Percentiles rank a stretch among this genome's conserved stretches.
Evolutionary conservation across 2,329 filamentous ascomycete genomes (phyloP).

Genomic region (Pseudocercospora fuligena): DNA sequence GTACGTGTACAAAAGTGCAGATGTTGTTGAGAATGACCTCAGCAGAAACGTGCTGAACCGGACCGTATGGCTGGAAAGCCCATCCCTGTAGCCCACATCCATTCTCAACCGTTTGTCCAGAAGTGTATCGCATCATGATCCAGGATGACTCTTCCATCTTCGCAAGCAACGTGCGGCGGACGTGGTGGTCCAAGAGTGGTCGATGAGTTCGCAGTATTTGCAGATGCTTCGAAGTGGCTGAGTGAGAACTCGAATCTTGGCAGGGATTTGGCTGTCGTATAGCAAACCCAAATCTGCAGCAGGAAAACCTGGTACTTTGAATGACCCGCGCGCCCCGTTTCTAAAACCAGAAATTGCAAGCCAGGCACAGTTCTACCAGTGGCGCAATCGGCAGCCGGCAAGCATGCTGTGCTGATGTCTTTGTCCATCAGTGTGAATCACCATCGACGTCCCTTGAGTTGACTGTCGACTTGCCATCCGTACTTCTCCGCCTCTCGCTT

Average conservation of each 20-base stretch:
- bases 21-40: too few relatives aligned
- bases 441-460: conserved; percentile 17
- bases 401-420: neutral
- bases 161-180: neutral
- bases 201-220: neutral
- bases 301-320: neutral
- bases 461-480: conserved; percentile 28
- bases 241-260: neutral
- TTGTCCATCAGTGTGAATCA: conserved; percentile 1
- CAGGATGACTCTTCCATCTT: neutral
- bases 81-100: too few relatives aligned
- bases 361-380: neutral
- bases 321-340: neutral
- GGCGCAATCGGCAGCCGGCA: neutral
- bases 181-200: neutral
- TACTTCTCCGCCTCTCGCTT: conserved; percentile 28
- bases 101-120: too few relatives aligned
- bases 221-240: neutral
- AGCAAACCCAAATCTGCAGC: neutral
- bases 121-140: too few relatives aligned
- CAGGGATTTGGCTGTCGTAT: neutral
- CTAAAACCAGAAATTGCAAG: neutral
- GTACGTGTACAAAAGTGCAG: too few relatives aligned
- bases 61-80: too few relatives aligned
- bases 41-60: too few relatives aligned